These are phyloP conservation scores for Vitis cinerea DNA, from an alignment of 164 flowering plant species.

Conservation along the genomic window DNA sequence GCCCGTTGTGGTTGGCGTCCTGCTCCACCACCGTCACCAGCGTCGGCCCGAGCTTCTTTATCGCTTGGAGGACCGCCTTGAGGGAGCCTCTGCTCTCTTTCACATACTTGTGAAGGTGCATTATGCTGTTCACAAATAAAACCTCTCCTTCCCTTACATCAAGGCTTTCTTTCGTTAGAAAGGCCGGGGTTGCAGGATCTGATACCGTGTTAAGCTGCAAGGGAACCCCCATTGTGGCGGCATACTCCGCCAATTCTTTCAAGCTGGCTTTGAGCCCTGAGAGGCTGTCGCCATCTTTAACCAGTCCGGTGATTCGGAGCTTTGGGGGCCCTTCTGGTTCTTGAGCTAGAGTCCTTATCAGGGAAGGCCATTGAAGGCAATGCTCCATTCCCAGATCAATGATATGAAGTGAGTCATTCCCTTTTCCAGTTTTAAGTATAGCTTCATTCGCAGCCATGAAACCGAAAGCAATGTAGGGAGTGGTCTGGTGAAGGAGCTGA, in stretches of 20 bases:
- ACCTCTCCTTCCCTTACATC: conserved; percentile 48
- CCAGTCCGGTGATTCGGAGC: conserved; percentile 42
- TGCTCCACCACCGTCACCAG: conserved; percentile 57
- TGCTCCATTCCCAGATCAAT: conserved; percentile 60
- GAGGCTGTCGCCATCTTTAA: conserved; percentile 11
- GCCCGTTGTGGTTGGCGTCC: conserved; percentile 71
- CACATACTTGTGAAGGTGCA: conserved; percentile 55
- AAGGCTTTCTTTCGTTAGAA: conserved; percentile 41
- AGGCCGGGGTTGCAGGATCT: conserved; percentile 27
- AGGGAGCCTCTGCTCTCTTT: conserved; percentile 61
- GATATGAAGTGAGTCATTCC: conserved; percentile 47
- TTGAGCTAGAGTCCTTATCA: conserved; percentile 48
- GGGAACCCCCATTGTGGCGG: conserved; percentile 33
- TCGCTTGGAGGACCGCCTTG: conserved; percentile 52
- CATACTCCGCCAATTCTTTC: conserved; percentile 35
- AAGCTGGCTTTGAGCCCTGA: conserved; percentile 28
- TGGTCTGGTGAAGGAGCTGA: conserved; percentile 49
- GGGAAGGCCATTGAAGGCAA: conserved; percentile 56
- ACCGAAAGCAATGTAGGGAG: conserved; percentile 64
- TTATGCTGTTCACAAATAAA: conserved; percentile 48
- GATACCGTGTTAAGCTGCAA: conserved; percentile 32
- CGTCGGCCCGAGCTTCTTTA: conserved; percentile 46
- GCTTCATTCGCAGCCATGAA: conserved; percentile 69
- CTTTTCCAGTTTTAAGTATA: conserved; percentile 41
- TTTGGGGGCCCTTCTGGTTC: conserved; percentile 42